Conservation (phyloP, 2,329 filamentous ascomycete genomes). For the Chaetomiaceae sp. region DNA sequence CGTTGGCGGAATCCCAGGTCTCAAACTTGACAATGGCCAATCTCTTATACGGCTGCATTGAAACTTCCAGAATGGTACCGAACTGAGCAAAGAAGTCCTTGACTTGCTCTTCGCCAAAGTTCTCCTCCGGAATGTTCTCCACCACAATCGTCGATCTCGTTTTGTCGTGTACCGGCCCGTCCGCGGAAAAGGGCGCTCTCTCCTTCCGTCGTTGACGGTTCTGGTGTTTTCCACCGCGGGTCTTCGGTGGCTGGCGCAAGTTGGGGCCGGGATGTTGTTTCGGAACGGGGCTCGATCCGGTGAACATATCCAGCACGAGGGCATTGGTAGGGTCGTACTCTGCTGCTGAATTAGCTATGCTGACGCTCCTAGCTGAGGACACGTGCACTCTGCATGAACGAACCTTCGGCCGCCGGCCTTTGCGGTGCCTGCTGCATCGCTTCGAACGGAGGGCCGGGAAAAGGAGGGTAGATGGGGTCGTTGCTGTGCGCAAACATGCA, state of each 20-base stretch:
- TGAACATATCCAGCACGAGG: slow-evolving; percentile 21
- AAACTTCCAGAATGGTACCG: slow-evolving; percentile 57
- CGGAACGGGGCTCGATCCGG: slow-evolving; percentile 1
- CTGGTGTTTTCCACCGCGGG: slow-evolving; percentile 14
- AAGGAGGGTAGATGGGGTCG: slow-evolving; percentile 39
- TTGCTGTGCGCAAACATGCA: slow-evolving; percentile 66
- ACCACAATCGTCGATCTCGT: slow-evolving; percentile 65
- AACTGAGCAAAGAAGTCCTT: slow-evolving; percentile 66
- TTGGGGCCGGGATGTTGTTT: slow-evolving; percentile 5
- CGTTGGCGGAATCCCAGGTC: slow-evolving; percentile 58
- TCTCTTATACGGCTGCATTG: slow-evolving; percentile 59
- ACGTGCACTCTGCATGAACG: slow-evolving; percentile 1
- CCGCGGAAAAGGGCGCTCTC: slow-evolving; percentile 56
- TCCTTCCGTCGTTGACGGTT: slow-evolving; percentile 9
- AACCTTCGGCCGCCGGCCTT: slow-evolving; percentile 31
- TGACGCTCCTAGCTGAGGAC: background rate
- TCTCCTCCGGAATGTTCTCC: slow-evolving; percentile 69
- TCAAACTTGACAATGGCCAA: slow-evolving; percentile 66
- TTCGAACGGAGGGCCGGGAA: slow-evolving; percentile 7
- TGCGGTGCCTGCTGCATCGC: slow-evolving; percentile 21
- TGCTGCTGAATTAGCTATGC: slow-evolving; percentile 18
- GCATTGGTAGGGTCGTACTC: slow-evolving; percentile 56
- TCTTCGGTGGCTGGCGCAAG: slow-evolving; percentile 5
- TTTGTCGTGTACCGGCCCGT: slow-evolving; percentile 56
- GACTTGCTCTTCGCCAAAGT: slow-evolving; percentile 59